Base-by-base conservation (phyloP, 352 stramenopile species). In the Thalassiosira livingstoniorum region DNA sequence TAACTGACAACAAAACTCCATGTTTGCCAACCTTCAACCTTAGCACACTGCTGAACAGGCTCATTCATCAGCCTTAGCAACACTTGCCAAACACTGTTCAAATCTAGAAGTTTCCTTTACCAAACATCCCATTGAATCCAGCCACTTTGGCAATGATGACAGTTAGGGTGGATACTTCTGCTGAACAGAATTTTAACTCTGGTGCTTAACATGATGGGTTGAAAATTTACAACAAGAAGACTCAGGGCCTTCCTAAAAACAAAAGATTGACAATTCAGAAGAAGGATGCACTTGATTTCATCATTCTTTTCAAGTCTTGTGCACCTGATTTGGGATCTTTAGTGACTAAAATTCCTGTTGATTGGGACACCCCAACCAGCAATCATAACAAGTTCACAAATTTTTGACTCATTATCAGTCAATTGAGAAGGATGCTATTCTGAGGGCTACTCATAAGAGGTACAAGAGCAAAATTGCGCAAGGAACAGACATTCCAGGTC, bases 161-260 rank as follows among this genome's bases (percentile, higher is more conserved):
- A n/a, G n/a, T n/a, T n/a, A n/a, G n/a, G n/a, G n/a, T n/a, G n/a
- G n/a, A n/a, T n/a, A n/a, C n/a, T 29, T n/a, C 60, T 29, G 45
- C 53, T 4, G 5, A 27, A 13, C 18, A 25, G 15, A 34, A 73
- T 15, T 73, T 73, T 18, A 73, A 73, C 35, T 45, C 64, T 11
- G 64, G 23, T 2, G 47, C 64, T 4, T 62, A 61, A 32, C 11
- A 4, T n/a, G n/a, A n/a, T 13, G 64, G 64, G 3, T 25, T 62
- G 13, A 23, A 1, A 13, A 73, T 73, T 23, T 73, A 45, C 43
- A 13, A 61, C n/a, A 32, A 60, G 43, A 73, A 73, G n/a, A 73
- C 64, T 23, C 54, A 62, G 13, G 64, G 64, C 2, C 45, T 62
- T 10, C 27, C 25, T 18, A 25, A 10, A 10, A n/a, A 66, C 15